These are phyloP conservation scores for Inonotus hispidus DNA, from an alignment of 1,284 basidiomycete genomes.

Conservation along the genomic window DNA sequence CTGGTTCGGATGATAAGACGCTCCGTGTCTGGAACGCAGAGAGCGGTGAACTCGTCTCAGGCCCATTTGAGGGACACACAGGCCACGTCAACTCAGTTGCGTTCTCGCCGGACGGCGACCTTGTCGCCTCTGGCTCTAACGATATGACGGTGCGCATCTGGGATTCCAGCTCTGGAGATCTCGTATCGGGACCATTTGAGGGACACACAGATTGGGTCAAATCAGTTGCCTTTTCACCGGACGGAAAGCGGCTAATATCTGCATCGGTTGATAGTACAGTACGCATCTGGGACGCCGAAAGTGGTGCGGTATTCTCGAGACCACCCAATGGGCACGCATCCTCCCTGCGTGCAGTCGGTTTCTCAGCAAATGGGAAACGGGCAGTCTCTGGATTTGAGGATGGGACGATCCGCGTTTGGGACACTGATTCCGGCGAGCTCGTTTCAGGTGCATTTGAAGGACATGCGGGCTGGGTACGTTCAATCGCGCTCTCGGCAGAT, in stretches of 20 bases:
- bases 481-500: background rate
- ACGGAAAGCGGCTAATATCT: background rate
- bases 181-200: background rate
- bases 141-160: no score
- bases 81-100: background rate
- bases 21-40: background rate
- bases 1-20: background rate
- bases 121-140: background rate
- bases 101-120: background rate
- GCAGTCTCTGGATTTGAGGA: no score
- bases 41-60: background rate
- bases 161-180: background rate
- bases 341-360: background rate
- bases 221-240: conserved; percentile 7
- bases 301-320: background rate
- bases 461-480: background rate
- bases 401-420: background rate
- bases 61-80: background rate
- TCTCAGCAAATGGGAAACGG: conserved; percentile 1
- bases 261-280: background rate
- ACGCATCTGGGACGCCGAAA: background rate
- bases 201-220: background rate
- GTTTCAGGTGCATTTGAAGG: background rate
- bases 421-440: background rate
- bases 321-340: background rate